Evolutionary conservation across 1,139 yeast species (phyloP).

Genomic region (Geotrichum reessii): DNA sequence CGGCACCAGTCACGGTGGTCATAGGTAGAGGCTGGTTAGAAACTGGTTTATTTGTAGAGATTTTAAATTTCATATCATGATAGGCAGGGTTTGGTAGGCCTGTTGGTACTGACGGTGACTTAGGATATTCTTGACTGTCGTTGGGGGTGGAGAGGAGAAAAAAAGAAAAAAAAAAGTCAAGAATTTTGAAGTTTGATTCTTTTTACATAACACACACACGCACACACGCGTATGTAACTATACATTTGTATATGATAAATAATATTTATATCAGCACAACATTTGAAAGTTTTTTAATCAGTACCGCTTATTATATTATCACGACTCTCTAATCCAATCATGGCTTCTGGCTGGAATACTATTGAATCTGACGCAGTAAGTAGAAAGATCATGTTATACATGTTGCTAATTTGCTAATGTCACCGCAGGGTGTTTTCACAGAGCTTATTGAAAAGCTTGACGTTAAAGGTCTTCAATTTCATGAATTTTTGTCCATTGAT

Average conservation of each 20-base stretch:
- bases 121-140: background rate
- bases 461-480: constrained; percentile 53
- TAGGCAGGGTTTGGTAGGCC: background rate
- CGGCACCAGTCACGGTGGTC: background rate
- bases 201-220: background rate
- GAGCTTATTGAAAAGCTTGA: constrained; percentile 56
- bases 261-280: too few relatives aligned
- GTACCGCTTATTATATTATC: background rate
- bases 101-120: background rate
- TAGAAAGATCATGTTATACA: background rate
- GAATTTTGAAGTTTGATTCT: background rate
- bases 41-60: background rate
- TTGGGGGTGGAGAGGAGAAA: background rate
- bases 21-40: background rate
- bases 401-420: background rate
- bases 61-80: background rate
- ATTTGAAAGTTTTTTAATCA: background rate
- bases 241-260: too few relatives aligned
- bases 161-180: background rate
- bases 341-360: constrained; percentile 53
- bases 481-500: constrained; percentile 56
- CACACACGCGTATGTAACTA: too few relatives aligned
- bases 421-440: constrained; percentile 53
- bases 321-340: constrained; percentile 1
- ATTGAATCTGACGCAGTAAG: constrained; percentile 58